Conservation (phyloP, 73 alveolate species). For the Symbiodinium natans region DNA sequence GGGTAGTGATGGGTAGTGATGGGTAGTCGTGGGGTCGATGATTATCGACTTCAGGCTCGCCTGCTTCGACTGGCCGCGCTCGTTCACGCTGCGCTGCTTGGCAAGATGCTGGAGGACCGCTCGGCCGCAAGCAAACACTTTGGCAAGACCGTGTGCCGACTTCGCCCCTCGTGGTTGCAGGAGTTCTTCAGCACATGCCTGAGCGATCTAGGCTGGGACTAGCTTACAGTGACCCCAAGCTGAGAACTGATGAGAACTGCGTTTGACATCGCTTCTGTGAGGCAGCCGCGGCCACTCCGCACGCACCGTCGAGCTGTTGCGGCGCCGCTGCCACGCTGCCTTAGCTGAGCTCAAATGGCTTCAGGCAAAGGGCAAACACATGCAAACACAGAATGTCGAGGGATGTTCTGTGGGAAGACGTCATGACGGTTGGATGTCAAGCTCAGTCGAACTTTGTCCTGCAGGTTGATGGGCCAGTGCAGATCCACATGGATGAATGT, state of each 20-base stretch:
- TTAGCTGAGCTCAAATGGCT: not conserved
- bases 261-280: not conserved
- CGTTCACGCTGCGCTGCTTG: conserved; percentile 12
- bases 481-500: not conserved
- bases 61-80: conserved; percentile 72
- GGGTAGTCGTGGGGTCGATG: no score
- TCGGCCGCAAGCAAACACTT: not conserved
- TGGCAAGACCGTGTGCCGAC: no score
- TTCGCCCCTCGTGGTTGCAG: no score
- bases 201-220: not conserved
- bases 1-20: no score
- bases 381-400: no score
- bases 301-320: not conserved
- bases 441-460: not conserved
- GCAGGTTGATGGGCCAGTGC: not conserved
- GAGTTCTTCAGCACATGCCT: conserved; percentile 4
- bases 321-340: not conserved
- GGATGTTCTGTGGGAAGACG: no score
- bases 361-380: not conserved
- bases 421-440: no score
- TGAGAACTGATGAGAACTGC: no score
- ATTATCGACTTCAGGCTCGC: conserved; percentile 40
- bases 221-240: not conserved
- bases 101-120: conserved; percentile 22
- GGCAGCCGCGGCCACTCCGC: not conserved